Percentiles rank a stretch among this genome's conserved stretches.
phyloP scores from a whole-genome alignment of 2,329 filamentous ascomycete genomes.

The Aspergillus amoenus region DNA sequence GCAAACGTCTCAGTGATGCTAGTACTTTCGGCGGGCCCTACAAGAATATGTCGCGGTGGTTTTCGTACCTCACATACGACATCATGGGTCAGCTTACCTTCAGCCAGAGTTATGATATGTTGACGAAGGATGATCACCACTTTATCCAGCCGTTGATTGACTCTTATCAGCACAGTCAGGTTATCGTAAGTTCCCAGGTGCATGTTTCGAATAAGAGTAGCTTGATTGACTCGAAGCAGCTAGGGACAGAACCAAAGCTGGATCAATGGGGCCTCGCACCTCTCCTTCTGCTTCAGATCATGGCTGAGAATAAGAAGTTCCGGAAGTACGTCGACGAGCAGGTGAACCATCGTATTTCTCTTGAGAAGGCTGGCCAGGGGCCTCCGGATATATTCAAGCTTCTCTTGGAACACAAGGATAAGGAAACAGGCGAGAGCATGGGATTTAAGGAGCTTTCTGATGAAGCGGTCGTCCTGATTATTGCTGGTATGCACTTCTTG shows the following conservation, averaged over 20 bases:
- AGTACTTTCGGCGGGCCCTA: not conserved
- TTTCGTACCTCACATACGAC: not conserved
- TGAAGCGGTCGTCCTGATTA: slow-evolving; percentile 44
- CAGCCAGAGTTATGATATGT: not conserved
- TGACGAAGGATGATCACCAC: not conserved
- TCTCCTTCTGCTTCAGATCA: not conserved
- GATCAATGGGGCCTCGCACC: not conserved
- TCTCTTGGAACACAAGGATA: not conserved
- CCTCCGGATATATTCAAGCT: not conserved
- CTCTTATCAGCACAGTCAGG: not conserved
- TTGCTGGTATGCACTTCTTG: slow-evolving; percentile 37
- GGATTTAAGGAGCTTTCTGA: not conserved
- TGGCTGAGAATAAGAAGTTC: not conserved
- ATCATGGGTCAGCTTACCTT: not conserved
- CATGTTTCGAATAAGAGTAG: too few species aligned
- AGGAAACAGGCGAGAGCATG: slow-evolving; percentile 34
- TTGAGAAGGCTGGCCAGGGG: not conserved
- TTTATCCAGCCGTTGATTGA: not conserved
- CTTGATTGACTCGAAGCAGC: not conserved
- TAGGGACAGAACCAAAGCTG: not conserved
- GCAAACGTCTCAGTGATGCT: not conserved
- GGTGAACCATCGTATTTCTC: not conserved
- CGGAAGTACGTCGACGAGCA: not conserved
- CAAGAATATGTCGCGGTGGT: not conserved
- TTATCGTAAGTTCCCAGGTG: not conserved